Percentiles rank a stretch among this genome's conserved stretches.
phyloP scores from a whole-genome alignment of 1,139 yeast genomes.

The Casaregolazyma suthepensis region DNA sequence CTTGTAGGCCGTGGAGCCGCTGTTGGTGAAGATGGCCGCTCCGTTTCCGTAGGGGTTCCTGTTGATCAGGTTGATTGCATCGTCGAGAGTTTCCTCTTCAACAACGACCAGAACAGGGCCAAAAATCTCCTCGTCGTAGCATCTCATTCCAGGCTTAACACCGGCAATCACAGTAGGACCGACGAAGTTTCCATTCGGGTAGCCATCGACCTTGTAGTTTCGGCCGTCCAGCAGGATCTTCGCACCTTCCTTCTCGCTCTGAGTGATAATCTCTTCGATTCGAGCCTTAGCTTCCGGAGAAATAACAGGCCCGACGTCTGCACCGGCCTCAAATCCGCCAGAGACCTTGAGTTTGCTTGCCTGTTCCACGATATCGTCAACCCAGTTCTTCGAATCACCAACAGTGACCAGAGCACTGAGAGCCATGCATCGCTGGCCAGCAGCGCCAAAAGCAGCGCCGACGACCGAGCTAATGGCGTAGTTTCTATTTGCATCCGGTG shows the following conservation, averaged over 20 bases:
- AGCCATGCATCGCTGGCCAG: slow-evolving; percentile 85
- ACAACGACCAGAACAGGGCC: slow-evolving; percentile 69
- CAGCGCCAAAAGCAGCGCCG: slow-evolving; percentile 82
- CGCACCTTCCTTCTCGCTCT: slow-evolving; percentile 53
- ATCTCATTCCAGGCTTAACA: slow-evolving; percentile 63
- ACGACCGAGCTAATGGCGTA: slow-evolving; percentile 62
- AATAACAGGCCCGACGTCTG: slow-evolving; percentile 71
- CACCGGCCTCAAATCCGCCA: slow-evolving; percentile 56
- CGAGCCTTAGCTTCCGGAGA: slow-evolving; percentile 52
- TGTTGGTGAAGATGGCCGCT: slow-evolving; percentile 60
- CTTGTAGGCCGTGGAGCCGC: slow-evolving; percentile 65
- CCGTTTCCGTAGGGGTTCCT: slow-evolving; percentile 70
- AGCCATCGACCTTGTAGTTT: slow-evolving; percentile 44
- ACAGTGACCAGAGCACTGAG: slow-evolving; percentile 72
- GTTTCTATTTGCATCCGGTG: slow-evolving; percentile 65
- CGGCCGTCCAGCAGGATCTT: slow-evolving; percentile 61
- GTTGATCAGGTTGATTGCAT: slow-evolving; percentile 63
- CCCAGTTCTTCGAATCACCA: slow-evolving; percentile 63
- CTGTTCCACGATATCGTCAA: slow-evolving; percentile 51
- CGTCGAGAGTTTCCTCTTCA: slow-evolving; percentile 62
- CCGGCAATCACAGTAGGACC: slow-evolving; percentile 66
- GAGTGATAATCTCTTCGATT: slow-evolving; percentile 50
- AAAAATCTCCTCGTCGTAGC: slow-evolving; percentile 70
- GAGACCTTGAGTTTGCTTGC: slow-evolving; percentile 57
- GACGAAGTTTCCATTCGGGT: slow-evolving; percentile 63